These are phyloP conservation scores for Myrica gale DNA, from an alignment of 306 rosid genomes.

Conservation along the genomic window DNA sequence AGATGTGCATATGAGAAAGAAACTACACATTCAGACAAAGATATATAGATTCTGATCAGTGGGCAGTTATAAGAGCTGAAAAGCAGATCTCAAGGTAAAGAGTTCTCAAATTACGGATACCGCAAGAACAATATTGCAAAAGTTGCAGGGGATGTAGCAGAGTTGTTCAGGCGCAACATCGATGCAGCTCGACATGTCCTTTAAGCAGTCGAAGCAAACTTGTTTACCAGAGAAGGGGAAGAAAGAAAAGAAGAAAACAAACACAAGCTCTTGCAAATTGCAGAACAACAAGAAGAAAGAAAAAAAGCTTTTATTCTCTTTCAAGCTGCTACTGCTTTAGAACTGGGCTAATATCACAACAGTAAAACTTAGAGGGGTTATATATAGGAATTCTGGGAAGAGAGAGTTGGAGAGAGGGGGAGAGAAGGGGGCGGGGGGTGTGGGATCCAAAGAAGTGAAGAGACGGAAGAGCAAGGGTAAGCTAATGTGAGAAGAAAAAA, in stretches of 20 bases:
- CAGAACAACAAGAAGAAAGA: conserved; percentile 29
- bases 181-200: conserved; percentile 72
- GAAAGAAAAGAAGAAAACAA: background rate
- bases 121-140: conserved; percentile 99
- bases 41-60: background rate
- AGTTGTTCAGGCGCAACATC: conserved; percentile 86
- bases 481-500: conserved; percentile 20
- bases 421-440: conserved; percentile 8
- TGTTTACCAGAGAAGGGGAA: conserved; percentile 12
- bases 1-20: conserved; percentile 18
- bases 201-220: conserved; percentile 4
- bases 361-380: conserved; percentile 41
- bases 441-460: conserved; percentile 47
- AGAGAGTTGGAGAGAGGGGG: conserved; percentile 14
- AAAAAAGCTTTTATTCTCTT: conserved; percentile 42
- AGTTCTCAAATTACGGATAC: conserved; percentile 37
- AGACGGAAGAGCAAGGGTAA: conserved; percentile 17
- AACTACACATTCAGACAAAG: conserved; percentile 17
- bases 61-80: background rate
- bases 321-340: conserved; percentile 32
- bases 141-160: conserved; percentile 99
- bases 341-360: conserved; percentile 41
- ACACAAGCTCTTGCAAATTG: conserved; percentile 24
- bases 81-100: conserved; percentile 39
- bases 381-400: conserved; percentile 42